Base-by-base conservation (phyloP, 306 rosid species). In the Trifolium pratense region DNA sequence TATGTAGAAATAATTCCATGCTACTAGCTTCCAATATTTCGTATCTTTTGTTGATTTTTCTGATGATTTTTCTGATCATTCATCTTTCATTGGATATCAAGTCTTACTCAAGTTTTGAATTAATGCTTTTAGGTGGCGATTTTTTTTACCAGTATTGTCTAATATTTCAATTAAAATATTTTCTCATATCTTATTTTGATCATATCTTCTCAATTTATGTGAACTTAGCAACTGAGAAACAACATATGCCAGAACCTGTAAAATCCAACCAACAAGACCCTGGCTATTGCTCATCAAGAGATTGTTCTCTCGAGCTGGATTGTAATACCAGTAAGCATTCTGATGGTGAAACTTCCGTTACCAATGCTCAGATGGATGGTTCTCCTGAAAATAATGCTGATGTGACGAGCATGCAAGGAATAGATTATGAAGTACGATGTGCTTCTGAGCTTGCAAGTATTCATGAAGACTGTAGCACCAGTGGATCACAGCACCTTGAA, bases 381-480 rank as follows among this genome's bases (percentile, higher is more conserved):
- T 94, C 98, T 75, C 96, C 97, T 53, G 98, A 86, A 83, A 89
- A 82, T 78, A 88, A 67, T 83, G 86, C 87, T 79, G 96, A 91
- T 49, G 88, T 84, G 73, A 76, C 89, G 5, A 91, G 97, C 81
- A 71, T 77, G 75, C 86, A 82, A 83, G 89, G 84, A 60, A 57
- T 79, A 52, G 96, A 88, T 62, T 72, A 79, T 66, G 99, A 94
- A 65, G 78, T 90, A 40, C 93, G 97, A 64, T 90, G 76, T 85
- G 79, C 84, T 31, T 81, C 79, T 51, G 99, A 87, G 74, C 82
- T 83, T 51, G 67, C 85, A 25, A 80, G 80, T 83, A 86, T 77
- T 76, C 86, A 84, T 40, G 97, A 88, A 76, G 97, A 91, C 75
- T 95, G 99, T 82, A 95, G 97, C 89, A 95, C 97, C 79, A 95